Evolutionary conservation across 768 basidiomycete species (phyloP).

Genomic region (Boletus tomentosulus): DNA sequence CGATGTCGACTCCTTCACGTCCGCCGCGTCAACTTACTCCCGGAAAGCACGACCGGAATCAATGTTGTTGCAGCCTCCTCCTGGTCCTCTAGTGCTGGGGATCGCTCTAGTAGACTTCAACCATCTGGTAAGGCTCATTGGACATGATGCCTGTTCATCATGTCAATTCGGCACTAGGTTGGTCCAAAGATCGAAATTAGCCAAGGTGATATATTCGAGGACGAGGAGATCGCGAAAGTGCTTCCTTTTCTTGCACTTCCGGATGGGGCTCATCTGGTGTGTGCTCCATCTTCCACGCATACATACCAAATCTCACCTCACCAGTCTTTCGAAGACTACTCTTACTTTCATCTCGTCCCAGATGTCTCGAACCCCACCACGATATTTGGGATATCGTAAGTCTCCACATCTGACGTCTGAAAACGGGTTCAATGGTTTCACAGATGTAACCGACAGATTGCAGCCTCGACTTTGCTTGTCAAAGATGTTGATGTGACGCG

Average conservation of each 20-base stretch:
- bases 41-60: slow-evolving; percentile 79
- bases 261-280: slow-evolving; percentile 95
- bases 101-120: slow-evolving; percentile 95
- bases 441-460: slow-evolving; percentile 94
- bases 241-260: slow-evolving; percentile 95
- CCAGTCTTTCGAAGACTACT: slow-evolving; percentile 73
- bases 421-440: slow-evolving; percentile 1
- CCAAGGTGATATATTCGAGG: slow-evolving; percentile 71
- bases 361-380: slow-evolving; percentile 68
- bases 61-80: slow-evolving; percentile 55
- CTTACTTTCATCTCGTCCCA: slow-evolving; percentile 90
- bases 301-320: slow-evolving; percentile 7
- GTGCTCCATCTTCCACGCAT: slow-evolving; percentile 4
- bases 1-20: slow-evolving; percentile 56
- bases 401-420: background rate
- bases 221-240: slow-evolving; percentile 80
- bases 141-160: slow-evolving; percentile 7
- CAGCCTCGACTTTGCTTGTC: slow-evolving; percentile 70
- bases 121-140: slow-evolving; percentile 62
- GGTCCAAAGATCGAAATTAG: slow-evolving; percentile 90
- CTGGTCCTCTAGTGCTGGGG: slow-evolving; percentile 66
- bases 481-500: slow-evolving; percentile 86
- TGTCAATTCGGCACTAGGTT: slow-evolving; percentile 46
- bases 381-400: slow-evolving; percentile 91
- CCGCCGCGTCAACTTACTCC: slow-evolving; percentile 51